Percentiles rank a stretch among this genome's conserved stretches.
Conservation (phyloP, 768 basidiomycete species). For the Dictyophora rubrovolvata region DNA sequence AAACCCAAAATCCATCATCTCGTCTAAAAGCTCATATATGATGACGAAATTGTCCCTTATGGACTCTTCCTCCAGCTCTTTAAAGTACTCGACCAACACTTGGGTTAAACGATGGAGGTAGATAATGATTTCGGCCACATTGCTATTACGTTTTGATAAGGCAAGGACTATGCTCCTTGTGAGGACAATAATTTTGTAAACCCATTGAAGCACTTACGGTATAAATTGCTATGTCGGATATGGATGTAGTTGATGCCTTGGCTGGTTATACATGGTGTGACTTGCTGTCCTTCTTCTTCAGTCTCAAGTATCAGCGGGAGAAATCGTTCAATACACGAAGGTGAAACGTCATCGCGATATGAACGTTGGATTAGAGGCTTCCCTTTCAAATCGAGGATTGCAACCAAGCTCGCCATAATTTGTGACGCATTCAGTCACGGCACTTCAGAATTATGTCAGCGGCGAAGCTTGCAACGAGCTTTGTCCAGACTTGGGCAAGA, state of each 20-base stretch:
- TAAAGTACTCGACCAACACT: slow-evolving; percentile 97
- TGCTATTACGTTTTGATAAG: slow-evolving; percentile 89
- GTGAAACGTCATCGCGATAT: slow-evolving; percentile 90
- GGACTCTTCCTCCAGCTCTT: slow-evolving; percentile 97
- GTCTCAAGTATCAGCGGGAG: slow-evolving; percentile 88
- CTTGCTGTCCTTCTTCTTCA: slow-evolving; percentile 94
- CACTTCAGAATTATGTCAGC: too few relatives aligned
- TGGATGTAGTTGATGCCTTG: slow-evolving; percentile 98
- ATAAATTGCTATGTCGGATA: slow-evolving; percentile 95
- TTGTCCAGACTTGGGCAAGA: too few relatives aligned
- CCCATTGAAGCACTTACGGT: slow-evolving; percentile 47
- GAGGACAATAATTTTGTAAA: background rate
- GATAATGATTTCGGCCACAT: slow-evolving; percentile 91
- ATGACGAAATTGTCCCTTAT: slow-evolving; percentile 99
- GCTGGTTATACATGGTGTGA: slow-evolving; percentile 91
- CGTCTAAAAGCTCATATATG: slow-evolving; percentile 96
- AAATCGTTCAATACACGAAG: slow-evolving; percentile 86
- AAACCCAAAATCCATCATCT: slow-evolving; percentile 99
- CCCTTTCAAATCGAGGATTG: slow-evolving; percentile 96
- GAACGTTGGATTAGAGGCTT: slow-evolving; percentile 95
- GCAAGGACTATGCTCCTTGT: slow-evolving; percentile 64
- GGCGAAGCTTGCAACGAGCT: too few relatives aligned
- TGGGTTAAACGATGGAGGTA: slow-evolving; percentile 90
- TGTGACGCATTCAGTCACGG: too few relatives aligned
- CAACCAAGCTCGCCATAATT: slow-evolving; percentile 60